Percentiles rank a stretch among this genome's conserved stretches.
These are phyloP conservation scores for Corylus heterophylla DNA, from an alignment of 306 rosid species.

Conservation along the genomic window DNA sequence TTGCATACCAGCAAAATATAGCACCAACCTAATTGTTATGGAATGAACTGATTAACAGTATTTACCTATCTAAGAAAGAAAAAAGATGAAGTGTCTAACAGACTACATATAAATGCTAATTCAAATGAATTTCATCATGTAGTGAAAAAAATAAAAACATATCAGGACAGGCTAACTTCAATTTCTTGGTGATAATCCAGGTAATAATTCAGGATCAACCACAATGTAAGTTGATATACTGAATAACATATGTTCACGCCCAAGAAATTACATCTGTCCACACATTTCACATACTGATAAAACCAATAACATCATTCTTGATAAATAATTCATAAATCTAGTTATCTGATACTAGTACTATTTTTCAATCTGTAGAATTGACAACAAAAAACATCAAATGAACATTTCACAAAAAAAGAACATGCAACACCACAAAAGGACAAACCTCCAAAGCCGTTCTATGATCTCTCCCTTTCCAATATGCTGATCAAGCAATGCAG, in stretches of 20 bases:
- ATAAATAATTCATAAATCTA: constrained; percentile 5
- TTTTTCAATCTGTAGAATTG: constrained; percentile 1
- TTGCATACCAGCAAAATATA: too few species aligned
- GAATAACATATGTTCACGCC: background rate
- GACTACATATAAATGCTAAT: too few species aligned
- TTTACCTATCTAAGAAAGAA: too few species aligned
- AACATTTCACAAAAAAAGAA: constrained; percentile 9
- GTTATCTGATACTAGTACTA: background rate
- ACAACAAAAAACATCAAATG: constrained; percentile 9
- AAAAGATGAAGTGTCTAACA: too few species aligned
- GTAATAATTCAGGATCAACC: background rate
- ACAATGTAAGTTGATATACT: background rate
- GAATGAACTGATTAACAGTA: too few species aligned
- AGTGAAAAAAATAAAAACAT: too few species aligned
- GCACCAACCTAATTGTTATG: too few species aligned
- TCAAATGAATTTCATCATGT: too few species aligned
- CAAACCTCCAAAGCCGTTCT: constrained; percentile 83
- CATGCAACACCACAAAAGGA: constrained; percentile 17
- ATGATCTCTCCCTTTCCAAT: constrained; percentile 79
- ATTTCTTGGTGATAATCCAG: background rate
- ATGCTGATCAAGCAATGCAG: constrained; percentile 80
- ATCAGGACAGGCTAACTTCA: background rate
- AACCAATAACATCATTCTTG: background rate
- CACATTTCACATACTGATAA: background rate
- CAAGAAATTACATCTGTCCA: background rate